Conservation (phyloP, 441 rosid genomes). For the Manihot esculenta region DNA sequence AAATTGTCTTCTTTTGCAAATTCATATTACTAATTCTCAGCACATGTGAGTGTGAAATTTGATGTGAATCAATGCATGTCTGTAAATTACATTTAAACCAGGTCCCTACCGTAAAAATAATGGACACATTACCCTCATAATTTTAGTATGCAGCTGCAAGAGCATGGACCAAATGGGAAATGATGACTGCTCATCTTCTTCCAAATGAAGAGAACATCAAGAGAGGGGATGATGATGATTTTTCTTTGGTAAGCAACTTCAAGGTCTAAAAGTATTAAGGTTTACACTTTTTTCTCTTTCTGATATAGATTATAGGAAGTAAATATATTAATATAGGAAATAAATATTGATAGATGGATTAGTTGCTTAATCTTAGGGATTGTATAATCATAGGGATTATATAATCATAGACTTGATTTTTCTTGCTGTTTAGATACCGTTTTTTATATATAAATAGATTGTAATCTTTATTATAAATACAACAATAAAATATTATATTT, state of each 20-base stretch:
- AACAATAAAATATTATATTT: too few species aligned
- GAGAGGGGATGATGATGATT: conserved; percentile 80
- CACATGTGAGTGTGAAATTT: background rate
- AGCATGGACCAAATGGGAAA: conserved; percentile 97
- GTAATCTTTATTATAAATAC: too few species aligned
- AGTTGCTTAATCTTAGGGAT: too few species aligned
- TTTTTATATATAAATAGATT: too few species aligned
- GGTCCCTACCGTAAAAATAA: conserved; percentile 4
- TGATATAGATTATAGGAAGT: too few species aligned
- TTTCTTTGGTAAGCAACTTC: conserved; percentile 65
- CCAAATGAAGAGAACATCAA: conserved; percentile 75
- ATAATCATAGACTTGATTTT: too few species aligned
- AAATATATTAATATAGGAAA: too few species aligned
- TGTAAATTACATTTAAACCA: background rate
- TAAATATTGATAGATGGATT: too few species aligned
- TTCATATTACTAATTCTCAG: background rate
- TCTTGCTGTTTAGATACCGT: too few species aligned
- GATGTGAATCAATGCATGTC: background rate
- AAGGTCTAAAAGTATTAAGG: conserved; percentile 6
- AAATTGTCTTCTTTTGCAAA: background rate
- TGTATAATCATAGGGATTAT: too few species aligned
- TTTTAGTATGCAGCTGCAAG: conserved; percentile 87
- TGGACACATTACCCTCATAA: conserved; percentile 14
- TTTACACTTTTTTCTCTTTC: background rate
- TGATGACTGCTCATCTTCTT: conserved; percentile 89